Conservation (phyloP, 2,329 filamentous ascomycete species). For the Fusarium sp. region DNA sequence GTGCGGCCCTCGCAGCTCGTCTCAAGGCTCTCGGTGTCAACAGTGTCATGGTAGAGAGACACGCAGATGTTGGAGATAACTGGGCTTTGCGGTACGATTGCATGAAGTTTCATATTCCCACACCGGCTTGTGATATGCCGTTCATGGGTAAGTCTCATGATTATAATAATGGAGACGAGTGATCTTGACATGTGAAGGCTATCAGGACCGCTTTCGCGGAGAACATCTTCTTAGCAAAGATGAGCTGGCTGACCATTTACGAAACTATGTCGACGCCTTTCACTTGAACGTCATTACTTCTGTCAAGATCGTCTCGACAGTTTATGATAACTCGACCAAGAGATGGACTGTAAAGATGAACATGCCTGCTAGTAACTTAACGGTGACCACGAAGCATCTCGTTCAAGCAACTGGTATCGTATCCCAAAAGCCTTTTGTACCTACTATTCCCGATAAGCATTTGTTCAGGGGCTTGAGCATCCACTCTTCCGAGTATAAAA, state of each 20-base stretch:
- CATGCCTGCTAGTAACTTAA: neutral
- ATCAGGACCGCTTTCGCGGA: slow-evolving; percentile 7
- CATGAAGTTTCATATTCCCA: slow-evolving; percentile 32
- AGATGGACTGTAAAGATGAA: slow-evolving; percentile 13
- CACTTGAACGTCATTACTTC: slow-evolving; percentile 27
- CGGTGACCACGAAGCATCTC: slow-evolving; percentile 3
- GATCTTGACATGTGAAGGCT: neutral
- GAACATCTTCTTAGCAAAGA: slow-evolving; percentile 28
- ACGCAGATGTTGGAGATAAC: slow-evolving; percentile 21
- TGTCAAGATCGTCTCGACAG: slow-evolving; percentile 3
- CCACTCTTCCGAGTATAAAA: slow-evolving; percentile 27
- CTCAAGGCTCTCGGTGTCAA: slow-evolving; percentile 28
- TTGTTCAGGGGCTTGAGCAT: slow-evolving; percentile 22
- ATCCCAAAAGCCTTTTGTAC: slow-evolving; percentile 24
- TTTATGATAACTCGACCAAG: neutral
- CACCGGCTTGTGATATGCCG: slow-evolving; percentile 26
- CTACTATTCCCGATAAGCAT: neutral
- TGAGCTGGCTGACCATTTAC: slow-evolving; percentile 22
- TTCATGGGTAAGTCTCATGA: slow-evolving; percentile 14
- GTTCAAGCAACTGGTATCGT: slow-evolving; percentile 31
- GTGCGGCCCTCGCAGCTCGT: slow-evolving; percentile 15
- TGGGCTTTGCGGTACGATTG: slow-evolving; percentile 32
- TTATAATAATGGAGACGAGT: neutral
- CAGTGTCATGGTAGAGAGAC: slow-evolving; percentile 27
- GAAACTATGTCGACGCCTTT: slow-evolving; percentile 9